Evolutionary conservation across 371 early-diverging fungal species (phyloP), one percentile per base, ranked within the genome.

Genomic region (Rhizopus delemar): DNA sequence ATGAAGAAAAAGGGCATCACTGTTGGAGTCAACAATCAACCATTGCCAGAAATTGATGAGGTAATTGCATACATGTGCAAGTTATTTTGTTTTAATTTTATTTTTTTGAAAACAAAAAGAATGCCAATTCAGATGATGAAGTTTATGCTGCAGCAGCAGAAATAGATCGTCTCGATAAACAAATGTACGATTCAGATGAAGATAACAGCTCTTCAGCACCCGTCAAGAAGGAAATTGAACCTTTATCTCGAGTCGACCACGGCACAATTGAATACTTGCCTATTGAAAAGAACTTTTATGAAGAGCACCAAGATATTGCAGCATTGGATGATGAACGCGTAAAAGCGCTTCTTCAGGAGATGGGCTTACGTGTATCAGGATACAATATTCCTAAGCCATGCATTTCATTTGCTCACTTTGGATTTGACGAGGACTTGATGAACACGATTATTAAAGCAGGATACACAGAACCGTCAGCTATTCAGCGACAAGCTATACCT

Each of bases 331-430:
- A 72, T 0, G 85, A 71, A 3, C 78, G 83, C 6, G 87, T 91
- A 1, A 39, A 57, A n/a, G 66, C 68, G 5, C 72, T 93, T 28
- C 83, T 92, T 33, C 39, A 57, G 43, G 75, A 85, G 15, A 63
- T 85, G n/a, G 81, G 79, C n/a, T 68, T 89, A 60, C 82, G 75
- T 51, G 87, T 88, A 4, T 74, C 80, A 35, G 95, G 94, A 5
- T 66, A 68, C 32, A 72, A 80, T 45, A 70, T 83, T 6, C 82
- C 90, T 15, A 87, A 88, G 48, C 96, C 94, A 0, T 90, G 94
- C 69, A 80, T 88, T 29, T 87, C 90, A 9, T 98, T 99, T 84
- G 91, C 86, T 6, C 94, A 92, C 65, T 90, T 90, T 73, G 90
- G 88, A 22, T 95, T 92, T 68, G 95, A 86, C 60, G 88, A 85